Evolutionary conservation across 495 filamentous ascomycete genomes (phyloP), one percentile per base, ranked within the genome.

Genomic region (Trichoderma reesei): DNA sequence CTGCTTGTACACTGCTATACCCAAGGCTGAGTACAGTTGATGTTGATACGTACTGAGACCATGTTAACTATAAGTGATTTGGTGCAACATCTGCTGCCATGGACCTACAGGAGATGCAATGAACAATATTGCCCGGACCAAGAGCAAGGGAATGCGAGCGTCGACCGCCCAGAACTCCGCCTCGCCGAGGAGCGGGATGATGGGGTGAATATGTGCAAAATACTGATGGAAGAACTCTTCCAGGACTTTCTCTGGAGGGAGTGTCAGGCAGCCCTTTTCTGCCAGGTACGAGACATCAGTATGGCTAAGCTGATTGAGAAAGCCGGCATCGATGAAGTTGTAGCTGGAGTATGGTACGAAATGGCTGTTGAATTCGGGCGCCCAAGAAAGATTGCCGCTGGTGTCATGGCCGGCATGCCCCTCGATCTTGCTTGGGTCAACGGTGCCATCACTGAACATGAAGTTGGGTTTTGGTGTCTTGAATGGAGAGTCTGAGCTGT

Each of bases 141-240:
- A 31, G 51, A 34, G 26, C 33, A 56, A 26, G 34, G 51, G 51
- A 34, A 56, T 56, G 20, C 51, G 51, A 33, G 51, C 51, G 14
- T 56, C 51, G 33, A 26, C 31, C 16, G 51, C 51, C 51, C 51
- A 56, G 18, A 56, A 56, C 3, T 56, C 51, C 51, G 51, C 51
- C 26, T 56, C 51, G 31, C 51, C 34, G 3, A 56, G 20, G 3
- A 56, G 26, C 13, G 51, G 51, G 20, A 56, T 56, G 51, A 56
- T 56, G 51, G 51, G 51, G 26, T 56, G 51, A 5, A 56, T 16
- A 34, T 56, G 51, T 34, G 51, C 10, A 14, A 56, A 56, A 16
- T 56, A 56, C 31, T 56, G 51, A 34, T 56, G 31, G 26, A 56
- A 56, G 51, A 56, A 56, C 26, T 56, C 51, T 56, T 56, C 51